These are phyloP conservation scores for Cladorrhinum sp. DNA, from an alignment of 2,329 filamentous ascomycete species.

Conservation along the genomic window DNA sequence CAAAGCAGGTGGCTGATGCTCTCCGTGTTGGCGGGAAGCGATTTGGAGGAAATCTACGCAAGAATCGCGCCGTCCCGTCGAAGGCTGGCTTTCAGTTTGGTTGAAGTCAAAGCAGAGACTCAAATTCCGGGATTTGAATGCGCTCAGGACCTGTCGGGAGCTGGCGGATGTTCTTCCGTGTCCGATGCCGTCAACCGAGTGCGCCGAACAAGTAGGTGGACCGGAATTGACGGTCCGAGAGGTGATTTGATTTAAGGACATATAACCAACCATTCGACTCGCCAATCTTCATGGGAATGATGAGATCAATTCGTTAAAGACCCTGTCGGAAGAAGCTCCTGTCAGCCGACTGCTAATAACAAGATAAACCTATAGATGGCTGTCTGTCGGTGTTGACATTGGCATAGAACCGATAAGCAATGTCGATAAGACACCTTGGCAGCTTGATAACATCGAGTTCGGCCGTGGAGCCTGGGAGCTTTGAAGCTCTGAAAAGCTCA, in stretches of 20 bases:
- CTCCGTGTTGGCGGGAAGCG: not conserved
- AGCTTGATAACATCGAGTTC: not conserved
- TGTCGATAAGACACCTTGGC: not conserved
- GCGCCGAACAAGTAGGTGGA: no score
- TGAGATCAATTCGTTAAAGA: no score
- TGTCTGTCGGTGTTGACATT: not conserved
- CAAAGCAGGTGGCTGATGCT: not conserved
- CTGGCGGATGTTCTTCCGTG: not conserved
- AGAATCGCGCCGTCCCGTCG: not conserved
- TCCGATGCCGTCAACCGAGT: not conserved
- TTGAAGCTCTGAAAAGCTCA: no score
- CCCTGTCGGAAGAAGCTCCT: not conserved
- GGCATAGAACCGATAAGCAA: not conserved
- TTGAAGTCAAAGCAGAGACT: not conserved
- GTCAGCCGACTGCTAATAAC: no score
- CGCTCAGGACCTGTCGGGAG: not conserved
- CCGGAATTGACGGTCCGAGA: not conserved
- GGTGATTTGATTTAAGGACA: no score
- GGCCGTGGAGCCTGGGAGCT: no score
- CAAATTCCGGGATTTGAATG: not conserved
- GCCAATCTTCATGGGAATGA: no score
- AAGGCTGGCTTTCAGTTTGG: not conserved
- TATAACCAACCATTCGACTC: no score
- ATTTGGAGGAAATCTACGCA: not conserved
- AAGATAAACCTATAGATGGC: no score